A percentile compares a stretch with the other conserved stretches of the same genome.
phyloP scores from a whole-genome alignment of 1,139 yeast genomes.

The Arxiozyma heterogenica region DNA sequence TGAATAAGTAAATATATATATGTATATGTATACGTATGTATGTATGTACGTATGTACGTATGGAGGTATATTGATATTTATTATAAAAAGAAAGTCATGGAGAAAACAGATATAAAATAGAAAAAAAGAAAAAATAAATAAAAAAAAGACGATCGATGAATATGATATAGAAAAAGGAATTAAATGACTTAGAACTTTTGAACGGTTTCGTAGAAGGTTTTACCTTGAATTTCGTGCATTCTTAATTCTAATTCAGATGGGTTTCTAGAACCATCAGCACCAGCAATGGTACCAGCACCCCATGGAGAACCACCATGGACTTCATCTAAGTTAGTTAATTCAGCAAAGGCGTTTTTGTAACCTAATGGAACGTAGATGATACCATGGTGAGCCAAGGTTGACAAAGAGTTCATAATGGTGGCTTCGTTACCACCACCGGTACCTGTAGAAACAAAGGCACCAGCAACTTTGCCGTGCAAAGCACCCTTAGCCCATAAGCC shows the following conservation, averaged over 20 bases:
- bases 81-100: too few relatives aligned
- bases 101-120: not conserved
- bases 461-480: slow-evolving; percentile 66
- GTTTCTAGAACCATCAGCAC: slow-evolving; percentile 69
- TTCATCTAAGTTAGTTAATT: slow-evolving; percentile 52
- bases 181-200: slow-evolving; percentile 14
- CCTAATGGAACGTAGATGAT: slow-evolving; percentile 75
- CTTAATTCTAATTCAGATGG: slow-evolving; percentile 58
- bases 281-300: slow-evolving; percentile 84
- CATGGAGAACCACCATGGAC: slow-evolving; percentile 80
- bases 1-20: too few relatives aligned
- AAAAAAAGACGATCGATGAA: not conserved
- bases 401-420: slow-evolving; percentile 55
- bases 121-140: not conserved
- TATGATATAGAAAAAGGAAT: not conserved
- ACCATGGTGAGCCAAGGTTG: slow-evolving; percentile 72
- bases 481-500: slow-evolving; percentile 75
- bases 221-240: slow-evolving; percentile 54
- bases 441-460: slow-evolving; percentile 70
- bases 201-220: slow-evolving; percentile 39
- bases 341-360: slow-evolving; percentile 53
- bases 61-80: too few relatives aligned
- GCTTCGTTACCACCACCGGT: slow-evolving; percentile 78
- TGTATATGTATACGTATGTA: too few relatives aligned
- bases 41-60: too few relatives aligned